Conservation (phyloP, 495 filamentous ascomycete species). For the Podospora pseudopauciseta region DNA sequence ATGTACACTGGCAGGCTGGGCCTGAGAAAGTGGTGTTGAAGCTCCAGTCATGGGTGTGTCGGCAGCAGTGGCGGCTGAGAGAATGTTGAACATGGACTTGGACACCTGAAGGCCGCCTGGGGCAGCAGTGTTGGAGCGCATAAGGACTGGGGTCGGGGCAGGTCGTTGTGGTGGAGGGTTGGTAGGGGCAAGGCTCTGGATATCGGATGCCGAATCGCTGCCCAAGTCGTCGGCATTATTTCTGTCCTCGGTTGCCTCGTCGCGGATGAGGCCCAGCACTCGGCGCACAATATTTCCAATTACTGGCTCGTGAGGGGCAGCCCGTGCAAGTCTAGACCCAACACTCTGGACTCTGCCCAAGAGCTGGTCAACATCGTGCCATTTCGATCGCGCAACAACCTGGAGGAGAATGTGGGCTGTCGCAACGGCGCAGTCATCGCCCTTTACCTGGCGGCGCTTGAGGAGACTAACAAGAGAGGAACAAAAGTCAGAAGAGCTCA, state of each 20-base stretch:
- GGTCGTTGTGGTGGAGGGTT: constrained; percentile 36
- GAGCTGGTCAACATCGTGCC: constrained; percentile 69
- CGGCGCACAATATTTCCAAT: constrained; percentile 92
- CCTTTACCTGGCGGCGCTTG: constrained; percentile 82
- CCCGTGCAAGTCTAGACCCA: constrained; percentile 68
- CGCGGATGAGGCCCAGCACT: constrained; percentile 83
- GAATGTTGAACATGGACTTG: constrained; percentile 81
- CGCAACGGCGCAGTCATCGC: constrained; percentile 82
- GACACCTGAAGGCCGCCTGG: constrained; percentile 51
- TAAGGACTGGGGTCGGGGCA: constrained; percentile 29
- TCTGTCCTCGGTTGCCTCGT: constrained; percentile 79
- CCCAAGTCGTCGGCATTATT: constrained; percentile 59
- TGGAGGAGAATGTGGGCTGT: constrained; percentile 82
- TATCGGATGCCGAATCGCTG: constrained; percentile 35
- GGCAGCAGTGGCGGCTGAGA: constrained; percentile 37
- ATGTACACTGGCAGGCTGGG: constrained; percentile 35
- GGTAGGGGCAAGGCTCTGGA: constrained; percentile 38
- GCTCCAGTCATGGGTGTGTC: constrained; percentile 38
- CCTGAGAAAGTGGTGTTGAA: constrained; percentile 42
- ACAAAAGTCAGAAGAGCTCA: constrained; percentile 1
- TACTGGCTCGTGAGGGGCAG: constrained; percentile 83
- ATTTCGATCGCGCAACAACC: constrained; percentile 71
- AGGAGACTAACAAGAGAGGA: constrained; percentile 58
- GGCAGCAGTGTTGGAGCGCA: constrained; percentile 43
- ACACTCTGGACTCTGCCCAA: constrained; percentile 71